Evolutionary conservation across 768 basidiomycete genomes (phyloP), one percentile per base, ranked within the genome.

Genomic region (Leucosporidium scottii): DNA sequence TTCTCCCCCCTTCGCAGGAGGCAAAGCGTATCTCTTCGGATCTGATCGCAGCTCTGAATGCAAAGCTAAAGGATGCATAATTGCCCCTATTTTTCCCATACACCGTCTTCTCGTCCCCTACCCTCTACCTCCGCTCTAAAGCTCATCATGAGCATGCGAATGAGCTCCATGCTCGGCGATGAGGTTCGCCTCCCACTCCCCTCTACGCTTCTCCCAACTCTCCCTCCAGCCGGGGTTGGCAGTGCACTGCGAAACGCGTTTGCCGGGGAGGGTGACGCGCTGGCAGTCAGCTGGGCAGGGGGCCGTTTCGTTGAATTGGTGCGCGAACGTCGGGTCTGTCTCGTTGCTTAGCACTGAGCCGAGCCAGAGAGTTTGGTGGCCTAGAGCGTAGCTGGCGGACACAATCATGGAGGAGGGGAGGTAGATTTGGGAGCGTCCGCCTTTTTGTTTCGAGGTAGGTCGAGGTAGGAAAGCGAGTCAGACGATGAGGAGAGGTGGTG

Each of bases 1-100:
- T 36, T 15, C 18, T 20, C 9, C 39, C 21, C 47, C 47, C 28
- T 12, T 48, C 36, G n/a, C 63, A 91, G 90, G 82, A 80, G 28
- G 88, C 86, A 1, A 85, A 88, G 79, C 82, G 80, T 65, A 84
- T 88, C 74, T 88, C 87, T 0, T 79, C 79, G 47, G 82, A 84
- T 21, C 74, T 87, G 21, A 84, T 82, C 75, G 75, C 75, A 1
- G 83, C 85, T 0, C 74, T 91, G 53, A 85, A 89, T 59, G 67
- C 54, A 27, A 74, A 73, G 59, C 56, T 77, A 20, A 66, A 47
- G 47, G 64, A 66, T 31, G 74, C 63, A 4, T 68, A 28, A 47
- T 10, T 60, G 39, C 44, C 23, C n/a, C 44, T 20, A 47, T 27
- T 59, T 63, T 60, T n/a, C 53, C 57, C 25, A n/a, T 67, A 74